Base-by-base conservation (phyloP, 495 filamentous ascomycete species). In the Sordaria brevicollis region DNA sequence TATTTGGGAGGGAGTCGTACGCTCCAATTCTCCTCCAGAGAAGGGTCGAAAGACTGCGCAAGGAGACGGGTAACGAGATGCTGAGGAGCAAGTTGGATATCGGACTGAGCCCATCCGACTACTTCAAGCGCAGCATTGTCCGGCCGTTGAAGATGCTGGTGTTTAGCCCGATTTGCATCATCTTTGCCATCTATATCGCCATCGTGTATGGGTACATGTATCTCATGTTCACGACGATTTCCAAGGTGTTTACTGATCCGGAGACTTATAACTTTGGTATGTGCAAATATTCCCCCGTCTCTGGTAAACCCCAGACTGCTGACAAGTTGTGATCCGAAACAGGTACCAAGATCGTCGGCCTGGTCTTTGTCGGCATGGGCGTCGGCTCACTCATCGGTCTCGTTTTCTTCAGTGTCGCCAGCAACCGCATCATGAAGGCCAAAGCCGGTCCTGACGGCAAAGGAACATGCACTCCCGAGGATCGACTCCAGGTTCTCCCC, bases 161-260 rank as follows among this genome's bases (percentile, higher is more conserved):
- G 29, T 79, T 80, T 69, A 88, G 77, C 68, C 87, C 89, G 10
- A 90, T 93, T 70, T 86, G 89, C 41, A 83, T 89, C 72, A 76
- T 90, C 35, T 84, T 91, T 19, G 89, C 87, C 5, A 71, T 92
- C 2, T 94, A 92, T 79, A 88, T 92, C 80, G 84, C 88, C 29
- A 86, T 93, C 69, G 81, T 89, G 10, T 94, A 93, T 75, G 89
- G 90, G 11, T 89, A 89, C 43, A 78, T 93, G 21, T 94, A 93
- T 77, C 86, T 94, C 72, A 82, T 93, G 57, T 91, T 91, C 79
- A 89, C 87, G 21, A 86, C 86, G 17, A 86, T 91, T 74, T 86
- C 89, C 1, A 73, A 77, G 21, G 85, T 91, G 36, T 92, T 89
- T 65, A 68, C 38, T 11, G 33, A 62, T 29, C 49, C 49, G 49